These are phyloP conservation scores for Neurospora sublineolata DNA, from an alignment of 495 filamentous ascomycete genomes.

Conservation along the genomic window DNA sequence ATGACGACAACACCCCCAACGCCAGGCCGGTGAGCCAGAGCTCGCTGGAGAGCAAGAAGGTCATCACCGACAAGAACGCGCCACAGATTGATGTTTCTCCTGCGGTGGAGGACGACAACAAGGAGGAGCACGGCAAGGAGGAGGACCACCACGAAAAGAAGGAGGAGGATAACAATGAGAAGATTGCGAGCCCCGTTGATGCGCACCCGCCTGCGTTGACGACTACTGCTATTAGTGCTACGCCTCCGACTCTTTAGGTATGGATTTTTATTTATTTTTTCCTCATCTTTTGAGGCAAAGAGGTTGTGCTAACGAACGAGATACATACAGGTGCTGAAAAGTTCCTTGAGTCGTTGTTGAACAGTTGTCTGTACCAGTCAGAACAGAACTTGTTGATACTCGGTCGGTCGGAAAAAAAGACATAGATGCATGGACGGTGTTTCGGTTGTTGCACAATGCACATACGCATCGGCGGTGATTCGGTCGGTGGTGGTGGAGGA, in stretches of 20 bases:
- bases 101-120: not conserved
- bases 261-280: too few species aligned
- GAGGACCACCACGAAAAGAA: not conserved
- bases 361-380: not conserved
- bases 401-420: not conserved
- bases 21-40: not conserved
- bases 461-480: not conserved
- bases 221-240: not conserved
- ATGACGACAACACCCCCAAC: not conserved
- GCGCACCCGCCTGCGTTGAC: not conserved
- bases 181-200: not conserved
- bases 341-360: not conserved
- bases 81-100: not conserved
- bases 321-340: not conserved
- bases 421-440: not conserved
- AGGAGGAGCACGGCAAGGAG: not conserved
- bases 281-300: too few species aligned
- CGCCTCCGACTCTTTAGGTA: not conserved
- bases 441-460: not conserved
- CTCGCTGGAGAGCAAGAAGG: not conserved
- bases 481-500: not conserved
- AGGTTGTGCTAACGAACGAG: not conserved
- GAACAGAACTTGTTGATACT: not conserved
- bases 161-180: not conserved
- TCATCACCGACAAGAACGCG: not conserved